Evolutionary conservation across 176 grass and related monocot genomes (phyloP), one percentile per base, ranked within the genome.

Genomic region (Zoysia japonica): DNA sequence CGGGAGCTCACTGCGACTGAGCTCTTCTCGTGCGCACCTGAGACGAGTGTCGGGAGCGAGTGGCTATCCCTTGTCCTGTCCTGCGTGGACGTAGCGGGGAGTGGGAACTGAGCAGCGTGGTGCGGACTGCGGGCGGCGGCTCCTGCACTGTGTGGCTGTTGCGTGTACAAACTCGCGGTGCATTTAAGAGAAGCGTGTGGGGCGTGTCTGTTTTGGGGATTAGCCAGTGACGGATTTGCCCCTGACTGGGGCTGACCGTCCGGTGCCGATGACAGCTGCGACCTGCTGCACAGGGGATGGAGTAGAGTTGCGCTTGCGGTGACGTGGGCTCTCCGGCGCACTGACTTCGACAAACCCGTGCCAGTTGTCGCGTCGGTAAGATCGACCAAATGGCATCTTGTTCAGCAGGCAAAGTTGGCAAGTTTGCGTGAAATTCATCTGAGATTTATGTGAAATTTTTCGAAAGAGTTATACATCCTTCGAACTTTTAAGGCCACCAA

Each of bases 1-100:
- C 77, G 87, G 78, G 82, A 72, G 76, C 86, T 79, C 86, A 59
- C 66, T 72, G 80, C 57, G 77, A 85, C 82, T 81, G 87, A 81
- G 87, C 82, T 85, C 17, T 17, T 66, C 65, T 16, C 46, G 65
- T 19, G 83, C 39, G 66, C 7, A 47, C 14, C 79, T 72, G 71
- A 9, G 73, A 47, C 20, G 80, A 15, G 80, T 84, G 86, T 83
- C 75, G 75, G 68, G 85, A 36, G n/a, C 16, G 40, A 11, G 49
- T 44, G 11, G 78, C 28, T 28, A 0, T 28, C 28, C 28, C 28
- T 28, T 28, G 28, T 28, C 28, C 28, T 28, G 28, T 28, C 28
- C 28, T 45, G 28, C 47, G 47, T 57, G 79, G 9, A 35, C 47
- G 42, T 17, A 11, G 77, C 11, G 39, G 9, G 39, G 40, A 14